Base-by-base conservation (phyloP, 192 early-diverging fungal species). In the Dispira simplex region DNA sequence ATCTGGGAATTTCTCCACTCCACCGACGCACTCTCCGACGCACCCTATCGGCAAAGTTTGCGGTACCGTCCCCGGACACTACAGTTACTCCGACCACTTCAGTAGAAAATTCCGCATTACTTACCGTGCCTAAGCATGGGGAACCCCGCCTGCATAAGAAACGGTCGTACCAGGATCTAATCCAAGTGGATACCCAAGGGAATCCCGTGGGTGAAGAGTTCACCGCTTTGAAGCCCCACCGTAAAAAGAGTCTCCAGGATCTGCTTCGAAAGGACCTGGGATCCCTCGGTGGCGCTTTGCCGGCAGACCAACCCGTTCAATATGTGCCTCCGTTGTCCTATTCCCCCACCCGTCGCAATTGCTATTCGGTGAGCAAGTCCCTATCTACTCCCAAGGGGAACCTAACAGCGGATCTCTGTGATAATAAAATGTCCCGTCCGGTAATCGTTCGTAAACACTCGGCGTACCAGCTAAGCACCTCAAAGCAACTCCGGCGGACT, bases 211-310 rank as follows among this genome's bases (percentile, higher is more conserved):
- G 32, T 4, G 32, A 39, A 39, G 59, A 62, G 44, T 20, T 45
- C 44, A 62, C 44, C 11, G n/a, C 9, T 20, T 45, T 44, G 43
- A 62, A 62, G 8, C 59, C 59, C n/a, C 59, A 44, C 44, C 28
- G 43, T 44, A 62, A 62, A 25, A 44, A 46, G 26, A 23, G 44
- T 45, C 59, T 62, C n/a, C 59, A 62, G 59, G 44, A n/a, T 8
- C 44, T 44, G 11, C 25, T 44, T 20, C 43, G n/a, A 14, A 44
- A 46, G 0, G 39, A 62, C 2, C 39, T 62, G 44, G 25, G 54
- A 21, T 21, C 54, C 18, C 16, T 56, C 25, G 32, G 32, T 39
- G 32, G 32, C 6, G 32, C 48, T 4, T 51, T 23, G 48, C 48
- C 48, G 3, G 4, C 48, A 51, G 18, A 16, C 4, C 54, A 14